Evolutionary conservation across 2,329 filamentous ascomycete genomes (phyloP), one percentile per base, ranked within the genome.

Genomic region (Akanthomyces dipterigenus): DNA sequence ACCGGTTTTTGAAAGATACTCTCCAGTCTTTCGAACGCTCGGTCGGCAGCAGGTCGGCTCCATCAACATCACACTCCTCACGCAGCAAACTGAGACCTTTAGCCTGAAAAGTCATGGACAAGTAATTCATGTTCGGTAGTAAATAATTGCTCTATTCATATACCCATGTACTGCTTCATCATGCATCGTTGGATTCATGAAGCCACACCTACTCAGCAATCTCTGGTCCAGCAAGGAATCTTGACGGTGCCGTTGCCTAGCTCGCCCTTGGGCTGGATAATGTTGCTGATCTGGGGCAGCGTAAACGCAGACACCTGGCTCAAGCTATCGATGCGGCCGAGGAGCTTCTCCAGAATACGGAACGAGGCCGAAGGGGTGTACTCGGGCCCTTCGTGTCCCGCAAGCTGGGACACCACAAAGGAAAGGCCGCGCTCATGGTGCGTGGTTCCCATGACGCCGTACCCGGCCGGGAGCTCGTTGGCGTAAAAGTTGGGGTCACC

Each of bases 381-480:
- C 72, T 89, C 84, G 0, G 86, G 84, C 0, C 82, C 74, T 80
- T 87, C 88, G 73, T 93, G 88, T 0, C 90, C 90, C 0, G 80
- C 77, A 12, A 88, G 70, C 43, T 83, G 78, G 60, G 91, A 80
- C 36, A 82, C 81, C 3, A 86, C 85, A 65, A 84, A 90, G 0
- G 90, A 95, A 51, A 96, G 75, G 0, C 89, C 89, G 46, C 91
- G 80, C 77, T 96, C 91, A 0, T 85, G 88, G 67, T 89, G 85
- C 18, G 82, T 82, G 0, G 83, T 85, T 0, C 91, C 91, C 70
- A 91, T 78, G 1, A 89, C 78, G 2, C 90, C 90, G 1, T 81
- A 78, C 0, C 80, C 88, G 0, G 86, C 83, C 20, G 82, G 71
- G n/a, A 77, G 77, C 14, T 73, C 73, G 1, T 74, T 66, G 59